Percentiles rank a stretch among this genome's conserved stretches.
These are phyloP conservation scores for Marchantia paleacea DNA, from an alignment of 225 moss, liverwort and hornwort species.

Conservation along the genomic window DNA sequence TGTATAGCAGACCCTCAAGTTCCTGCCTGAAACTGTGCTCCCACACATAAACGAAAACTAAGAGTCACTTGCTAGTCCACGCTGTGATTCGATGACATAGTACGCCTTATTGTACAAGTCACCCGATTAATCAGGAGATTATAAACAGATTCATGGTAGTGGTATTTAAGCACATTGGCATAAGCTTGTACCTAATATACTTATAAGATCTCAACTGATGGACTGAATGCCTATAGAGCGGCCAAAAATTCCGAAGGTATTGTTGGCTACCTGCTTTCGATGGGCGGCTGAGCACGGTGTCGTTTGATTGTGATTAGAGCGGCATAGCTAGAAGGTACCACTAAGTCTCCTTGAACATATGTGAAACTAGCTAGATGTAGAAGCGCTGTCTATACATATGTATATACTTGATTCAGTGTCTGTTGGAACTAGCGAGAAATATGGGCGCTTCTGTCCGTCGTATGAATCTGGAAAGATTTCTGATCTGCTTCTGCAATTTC, in stretches of 20 bases:
- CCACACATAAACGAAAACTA: too few species aligned
- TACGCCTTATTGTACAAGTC: not conserved
- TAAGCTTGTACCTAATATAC: not conserved
- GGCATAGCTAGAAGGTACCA: not conserved
- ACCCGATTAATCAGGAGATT: not conserved
- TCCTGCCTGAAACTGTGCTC: too few species aligned
- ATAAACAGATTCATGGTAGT: too few species aligned
- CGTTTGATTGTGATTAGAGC: too few species aligned
- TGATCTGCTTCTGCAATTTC: not conserved
- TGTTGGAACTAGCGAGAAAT: not conserved
- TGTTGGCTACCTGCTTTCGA: not conserved
- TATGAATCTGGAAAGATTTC: not conserved
- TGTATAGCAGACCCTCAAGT: too few species aligned
- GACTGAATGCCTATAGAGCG: not conserved
- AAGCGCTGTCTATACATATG: not conserved
- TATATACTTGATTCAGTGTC: not conserved
- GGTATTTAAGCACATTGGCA: not conserved
- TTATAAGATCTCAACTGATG: not conserved
- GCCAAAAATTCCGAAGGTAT: not conserved
- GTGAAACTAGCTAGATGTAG: not conserved
- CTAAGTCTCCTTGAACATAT: not conserved
- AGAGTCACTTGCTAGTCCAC: too few species aligned
- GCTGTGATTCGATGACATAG: not conserved
- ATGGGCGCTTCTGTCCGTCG: not conserved
- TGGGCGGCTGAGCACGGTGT: not conserved